phyloP scores from a whole-genome alignment of 2,329 filamentous ascomycete species.

The Cordyceps sp. region DNA sequence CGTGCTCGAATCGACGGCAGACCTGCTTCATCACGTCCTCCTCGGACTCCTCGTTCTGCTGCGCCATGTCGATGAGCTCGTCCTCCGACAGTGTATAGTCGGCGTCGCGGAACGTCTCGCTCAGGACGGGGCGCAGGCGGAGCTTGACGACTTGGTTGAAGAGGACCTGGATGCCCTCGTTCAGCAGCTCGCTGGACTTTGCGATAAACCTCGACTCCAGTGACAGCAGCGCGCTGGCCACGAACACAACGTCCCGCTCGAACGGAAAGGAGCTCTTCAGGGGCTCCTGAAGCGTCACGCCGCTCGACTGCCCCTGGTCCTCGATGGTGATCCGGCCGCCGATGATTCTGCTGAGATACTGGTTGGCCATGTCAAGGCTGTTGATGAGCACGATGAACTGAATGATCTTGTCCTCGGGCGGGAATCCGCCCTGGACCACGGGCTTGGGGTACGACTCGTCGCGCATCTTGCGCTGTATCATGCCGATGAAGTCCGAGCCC shows the following conservation, averaged over 20 bases:
- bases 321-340: constrained; percentile 40
- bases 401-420: constrained; percentile 77
- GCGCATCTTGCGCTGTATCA: constrained; percentile 95
- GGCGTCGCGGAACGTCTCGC: constrained; percentile 79
- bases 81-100: constrained; percentile 62
- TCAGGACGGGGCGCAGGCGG: constrained; percentile 67
- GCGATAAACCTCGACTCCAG: constrained; percentile 56
- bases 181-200: constrained; percentile 69
- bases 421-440: constrained; percentile 59
- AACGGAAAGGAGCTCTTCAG: constrained; percentile 63
- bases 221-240: constrained; percentile 48
- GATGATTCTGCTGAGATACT: constrained; percentile 82
- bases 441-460: constrained; percentile 85
- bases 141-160: constrained; percentile 78
- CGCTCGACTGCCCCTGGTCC: constrained; percentile 20
- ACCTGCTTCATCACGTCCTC: constrained; percentile 49
- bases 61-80: constrained; percentile 38
- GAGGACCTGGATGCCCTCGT: constrained; percentile 70
- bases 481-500: constrained; percentile 79
- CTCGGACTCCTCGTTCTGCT: constrained; percentile 35
- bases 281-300: constrained; percentile 19
- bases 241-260: constrained; percentile 54
- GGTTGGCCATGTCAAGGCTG: constrained; percentile 80
- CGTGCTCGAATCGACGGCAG: constrained; percentile 61
- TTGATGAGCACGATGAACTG: constrained; percentile 88